A percentile compares a stretch with the other conserved stretches of the same genome.
These are phyloP conservation scores for Penicillium freii DNA, from an alignment of 2,329 filamentous ascomycete species.

Conservation along the genomic window DNA sequence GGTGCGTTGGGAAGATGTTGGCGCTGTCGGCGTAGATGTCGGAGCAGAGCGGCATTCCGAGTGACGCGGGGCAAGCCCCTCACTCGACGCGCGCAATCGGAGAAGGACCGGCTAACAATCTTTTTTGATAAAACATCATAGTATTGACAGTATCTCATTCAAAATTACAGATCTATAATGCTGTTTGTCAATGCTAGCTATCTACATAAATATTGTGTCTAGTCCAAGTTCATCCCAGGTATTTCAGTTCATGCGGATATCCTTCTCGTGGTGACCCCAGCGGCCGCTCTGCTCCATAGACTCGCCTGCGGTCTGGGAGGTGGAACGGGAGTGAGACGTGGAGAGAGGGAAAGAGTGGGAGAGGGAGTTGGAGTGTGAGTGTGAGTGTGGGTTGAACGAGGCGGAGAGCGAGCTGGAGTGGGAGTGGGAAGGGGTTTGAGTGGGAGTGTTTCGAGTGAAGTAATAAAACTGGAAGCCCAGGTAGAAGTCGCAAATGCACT, in stretches of 20 bases:
- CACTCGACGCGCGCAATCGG: neutral
- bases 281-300: constrained; percentile 25
- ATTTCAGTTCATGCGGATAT: constrained; percentile 39
- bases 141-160: constrained; percentile 16
- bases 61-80: constrained; percentile 8
- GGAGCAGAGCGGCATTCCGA: neutral
- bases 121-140: neutral
- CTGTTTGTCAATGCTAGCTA: constrained; percentile 17
- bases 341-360: neutral
- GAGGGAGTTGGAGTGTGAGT: neutral
- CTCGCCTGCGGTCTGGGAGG: constrained; percentile 23
- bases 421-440: constrained; percentile 18
- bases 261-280: constrained; percentile 36
- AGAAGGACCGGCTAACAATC: neutral
- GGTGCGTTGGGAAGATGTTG: neutral
- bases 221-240: constrained; percentile 1
- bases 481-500: constrained; percentile 49
- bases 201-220: constrained; percentile 17
- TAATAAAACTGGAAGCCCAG: constrained; percentile 50
- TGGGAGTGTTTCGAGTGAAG: constrained; percentile 33
- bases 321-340: constrained; percentile 16
- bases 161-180: constrained; percentile 21
- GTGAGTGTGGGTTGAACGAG: neutral
- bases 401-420: constrained; percentile 10
- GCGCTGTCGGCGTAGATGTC: no score